These are phyloP conservation scores for Lyophyllum atratum DNA, from an alignment of 768 basidiomycete species.

Conservation along the genomic window DNA sequence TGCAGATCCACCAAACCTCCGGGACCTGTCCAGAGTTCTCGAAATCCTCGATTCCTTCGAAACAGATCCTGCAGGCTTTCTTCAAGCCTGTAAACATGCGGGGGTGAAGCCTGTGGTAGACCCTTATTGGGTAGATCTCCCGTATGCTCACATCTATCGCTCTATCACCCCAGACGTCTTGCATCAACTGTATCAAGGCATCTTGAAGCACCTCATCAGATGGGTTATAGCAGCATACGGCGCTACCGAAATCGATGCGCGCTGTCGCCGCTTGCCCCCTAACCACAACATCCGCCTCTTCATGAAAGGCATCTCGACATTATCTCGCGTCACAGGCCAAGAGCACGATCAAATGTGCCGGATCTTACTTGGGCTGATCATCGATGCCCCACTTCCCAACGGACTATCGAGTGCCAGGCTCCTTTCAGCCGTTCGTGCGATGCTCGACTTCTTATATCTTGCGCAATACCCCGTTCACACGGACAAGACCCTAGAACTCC, in stretches of 20 bases:
- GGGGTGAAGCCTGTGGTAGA: conserved; percentile 26
- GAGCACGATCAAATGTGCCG: conserved; percentile 35
- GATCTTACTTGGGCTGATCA: conserved; percentile 30
- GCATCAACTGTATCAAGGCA: conserved; percentile 8
- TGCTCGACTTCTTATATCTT: conserved; percentile 42
- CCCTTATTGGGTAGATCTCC: conserved; percentile 4
- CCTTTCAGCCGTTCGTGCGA: conserved; percentile 26
- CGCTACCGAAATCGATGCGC: conserved; percentile 35
- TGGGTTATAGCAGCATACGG: conserved; percentile 21
- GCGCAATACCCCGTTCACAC: conserved; percentile 36
- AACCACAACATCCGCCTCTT: conserved; percentile 36
- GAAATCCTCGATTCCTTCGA: background rate
- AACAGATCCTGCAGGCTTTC: background rate
- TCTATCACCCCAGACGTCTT: conserved; percentile 6
- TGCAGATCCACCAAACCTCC: conserved; percentile 19
- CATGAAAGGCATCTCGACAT: conserved; percentile 33
- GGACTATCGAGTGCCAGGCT: conserved; percentile 14
- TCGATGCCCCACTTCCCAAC: conserved; percentile 20
- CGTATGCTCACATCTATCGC: background rate
- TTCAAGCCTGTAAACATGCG: background rate
- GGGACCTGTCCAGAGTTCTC: conserved; percentile 18
- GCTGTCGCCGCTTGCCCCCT: conserved; percentile 31
- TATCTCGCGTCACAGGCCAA: conserved; percentile 33
- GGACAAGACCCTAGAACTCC: conserved; percentile 21
- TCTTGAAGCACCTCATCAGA: conserved; percentile 3